phyloP scores from a whole-genome alignment of 371 early-diverging fungal species.

The Mucor saturninus region DNA sequence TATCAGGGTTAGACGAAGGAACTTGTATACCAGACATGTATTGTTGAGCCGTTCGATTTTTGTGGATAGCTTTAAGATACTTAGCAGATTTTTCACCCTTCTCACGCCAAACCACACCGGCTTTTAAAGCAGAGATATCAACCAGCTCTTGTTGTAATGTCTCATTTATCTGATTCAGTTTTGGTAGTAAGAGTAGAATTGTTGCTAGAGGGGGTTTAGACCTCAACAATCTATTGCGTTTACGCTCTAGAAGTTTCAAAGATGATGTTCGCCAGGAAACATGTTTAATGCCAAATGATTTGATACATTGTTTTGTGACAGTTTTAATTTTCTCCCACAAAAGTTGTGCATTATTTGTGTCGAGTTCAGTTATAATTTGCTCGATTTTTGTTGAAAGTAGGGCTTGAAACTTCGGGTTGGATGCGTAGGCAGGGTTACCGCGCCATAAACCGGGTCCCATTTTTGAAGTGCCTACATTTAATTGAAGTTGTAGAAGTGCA shows the following conservation, averaged over 20 bases:
- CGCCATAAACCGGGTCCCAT: not conserved
- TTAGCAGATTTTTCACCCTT: no score
- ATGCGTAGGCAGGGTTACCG: not conserved
- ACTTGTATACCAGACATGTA: not conserved
- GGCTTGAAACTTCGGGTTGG: not conserved
- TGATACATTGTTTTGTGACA: not conserved
- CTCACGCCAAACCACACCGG: no score
- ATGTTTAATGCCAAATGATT: no score
- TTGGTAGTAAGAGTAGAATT: not conserved
- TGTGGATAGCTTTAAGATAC: no score
- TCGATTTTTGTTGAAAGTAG: not conserved
- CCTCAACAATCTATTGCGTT: not conserved
- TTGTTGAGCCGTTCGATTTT: not conserved
- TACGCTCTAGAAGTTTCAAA: not conserved
- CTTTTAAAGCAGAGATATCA: no score
- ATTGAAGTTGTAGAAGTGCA: not conserved
- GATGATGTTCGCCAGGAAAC: not conserved
- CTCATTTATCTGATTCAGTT: not conserved
- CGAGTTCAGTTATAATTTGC: not conserved
- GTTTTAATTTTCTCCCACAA: not conserved
- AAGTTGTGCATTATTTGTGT: not conserved
- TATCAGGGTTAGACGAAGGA: no score
- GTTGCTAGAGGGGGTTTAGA: not conserved
- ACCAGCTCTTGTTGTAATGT: not conserved
- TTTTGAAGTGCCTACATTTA: not conserved